Conservation (phyloP, 768 basidiomycete species). For the Leccinum boreale region DNA sequence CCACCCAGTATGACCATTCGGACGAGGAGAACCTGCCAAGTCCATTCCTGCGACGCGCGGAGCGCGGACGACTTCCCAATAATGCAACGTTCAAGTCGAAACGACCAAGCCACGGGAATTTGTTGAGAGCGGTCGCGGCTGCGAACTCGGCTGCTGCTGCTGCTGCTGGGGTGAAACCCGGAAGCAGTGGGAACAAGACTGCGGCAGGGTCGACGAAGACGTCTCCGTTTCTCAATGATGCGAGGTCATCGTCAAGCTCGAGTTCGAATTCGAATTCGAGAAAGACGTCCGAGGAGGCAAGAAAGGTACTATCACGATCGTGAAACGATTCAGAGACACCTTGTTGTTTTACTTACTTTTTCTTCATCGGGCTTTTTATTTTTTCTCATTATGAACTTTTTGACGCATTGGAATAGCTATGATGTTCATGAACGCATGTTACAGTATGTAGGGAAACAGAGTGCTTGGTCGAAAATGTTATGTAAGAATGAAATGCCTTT, state of each 20-base stretch:
- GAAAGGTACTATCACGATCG: slow-evolving; percentile 14
- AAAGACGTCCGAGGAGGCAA: slow-evolving; percentile 50
- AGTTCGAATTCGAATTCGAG: slow-evolving; percentile 36
- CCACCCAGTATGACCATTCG: slow-evolving; percentile 60
- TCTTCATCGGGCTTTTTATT: neutral
- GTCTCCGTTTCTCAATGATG: slow-evolving; percentile 11
- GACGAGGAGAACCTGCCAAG: slow-evolving; percentile 87
- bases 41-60: slow-evolving; percentile 68
- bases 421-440: neutral
- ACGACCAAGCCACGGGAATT: slow-evolving; percentile 48
- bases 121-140: slow-evolving; percentile 58
- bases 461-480: too few relatives aligned
- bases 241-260: slow-evolving; percentile 38
- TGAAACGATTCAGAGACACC: neutral
- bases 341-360: neutral
- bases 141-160: slow-evolving; percentile 42
- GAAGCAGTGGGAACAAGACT: slow-evolving; percentile 8
- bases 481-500: too few relatives aligned
- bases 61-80: slow-evolving; percentile 32
- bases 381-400: neutral
- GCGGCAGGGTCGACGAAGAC: slow-evolving; percentile 4
- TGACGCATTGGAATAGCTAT: neutral
- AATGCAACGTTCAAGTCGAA: slow-evolving; percentile 28
- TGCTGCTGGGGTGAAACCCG: slow-evolving; percentile 18
- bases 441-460: neutral